These are phyloP conservation scores for Cicer yamashitae DNA, from an alignment of 306 rosid species.

Conservation along the genomic window DNA sequence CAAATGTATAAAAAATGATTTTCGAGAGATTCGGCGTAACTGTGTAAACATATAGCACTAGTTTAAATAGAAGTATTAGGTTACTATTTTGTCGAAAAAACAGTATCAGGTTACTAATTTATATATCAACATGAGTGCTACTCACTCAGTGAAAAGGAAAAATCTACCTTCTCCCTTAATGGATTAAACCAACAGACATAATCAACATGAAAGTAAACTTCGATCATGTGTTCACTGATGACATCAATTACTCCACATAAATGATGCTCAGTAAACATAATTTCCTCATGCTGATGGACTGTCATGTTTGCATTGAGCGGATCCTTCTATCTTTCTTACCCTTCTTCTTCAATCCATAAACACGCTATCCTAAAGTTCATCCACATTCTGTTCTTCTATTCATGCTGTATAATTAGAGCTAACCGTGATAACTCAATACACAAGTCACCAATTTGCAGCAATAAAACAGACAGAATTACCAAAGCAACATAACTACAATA, in stretches of 20 bases:
- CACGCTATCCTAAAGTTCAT: constrained; percentile 1
- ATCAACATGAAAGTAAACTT: neutral
- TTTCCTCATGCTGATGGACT: neutral
- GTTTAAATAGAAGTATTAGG: too few relatives aligned
- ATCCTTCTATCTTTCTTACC: neutral
- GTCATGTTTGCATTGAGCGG: neutral
- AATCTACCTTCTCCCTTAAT: neutral
- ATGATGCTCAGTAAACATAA: neutral
- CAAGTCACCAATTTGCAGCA: constrained; percentile 18
- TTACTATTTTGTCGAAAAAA: too few relatives aligned
- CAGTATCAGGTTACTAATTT: neutral
- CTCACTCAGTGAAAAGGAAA: neutral
- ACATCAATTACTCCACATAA: constrained; percentile 16
- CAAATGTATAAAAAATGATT: neutral
- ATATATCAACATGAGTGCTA: neutral
- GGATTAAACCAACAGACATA: neutral
- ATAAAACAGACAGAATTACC: constrained; percentile 7
- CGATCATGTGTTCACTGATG: neutral
- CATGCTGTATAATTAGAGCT: constrained; percentile 13
- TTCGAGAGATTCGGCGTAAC: neutral
- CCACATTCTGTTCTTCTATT: neutral
- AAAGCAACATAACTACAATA: constrained; percentile 15
- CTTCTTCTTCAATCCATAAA: neutral
- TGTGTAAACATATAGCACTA: too few relatives aligned
- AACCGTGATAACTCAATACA: neutral